Conservation (phyloP, 2,329 filamentous ascomycete species). For the Neofusicoccum umdonicola region DNA sequence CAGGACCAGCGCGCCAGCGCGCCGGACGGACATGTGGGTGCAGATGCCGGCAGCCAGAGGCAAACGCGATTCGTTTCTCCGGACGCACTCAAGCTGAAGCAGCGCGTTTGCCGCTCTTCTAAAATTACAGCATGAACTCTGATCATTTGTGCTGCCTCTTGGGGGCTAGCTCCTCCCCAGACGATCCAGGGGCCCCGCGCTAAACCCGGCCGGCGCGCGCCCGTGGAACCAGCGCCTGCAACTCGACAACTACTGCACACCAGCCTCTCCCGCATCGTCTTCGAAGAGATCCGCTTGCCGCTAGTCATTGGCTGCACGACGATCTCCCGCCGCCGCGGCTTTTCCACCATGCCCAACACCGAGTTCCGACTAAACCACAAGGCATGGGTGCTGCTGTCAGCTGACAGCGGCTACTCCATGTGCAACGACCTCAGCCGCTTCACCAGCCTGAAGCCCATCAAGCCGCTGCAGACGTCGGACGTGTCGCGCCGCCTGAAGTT, state of each 20-base stretch:
- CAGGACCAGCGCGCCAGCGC: too few relatives aligned
- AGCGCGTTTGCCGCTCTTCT: too few relatives aligned
- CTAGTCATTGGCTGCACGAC: not conserved
- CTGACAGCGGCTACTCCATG: constrained; percentile 10
- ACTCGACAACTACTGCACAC: not conserved
- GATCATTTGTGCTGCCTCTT: too few relatives aligned
- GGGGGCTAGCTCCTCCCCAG: too few relatives aligned
- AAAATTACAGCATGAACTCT: too few relatives aligned
- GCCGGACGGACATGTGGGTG: too few relatives aligned
- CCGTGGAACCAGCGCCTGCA: not conserved
- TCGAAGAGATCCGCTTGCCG: not conserved
- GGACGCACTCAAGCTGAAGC: too few relatives aligned
- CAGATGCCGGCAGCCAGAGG: too few relatives aligned
- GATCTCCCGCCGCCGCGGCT: not conserved
- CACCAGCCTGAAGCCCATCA: constrained; percentile 5
- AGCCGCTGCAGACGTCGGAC: constrained; percentile 9
- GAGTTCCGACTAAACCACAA: constrained; percentile 6
- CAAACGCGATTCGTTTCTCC: too few relatives aligned
- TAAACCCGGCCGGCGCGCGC: not conserved
- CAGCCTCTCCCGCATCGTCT: not conserved
- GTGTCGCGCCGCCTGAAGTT: constrained; percentile 2
- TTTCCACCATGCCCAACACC: not conserved
- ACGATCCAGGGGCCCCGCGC: not conserved
- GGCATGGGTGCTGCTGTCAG: constrained; percentile 9
- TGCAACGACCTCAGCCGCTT: constrained; percentile 14